Evolutionary conservation across 2,329 filamentous ascomycete species (phyloP).

Genomic region (Colletotrichum sansevieriae): DNA sequence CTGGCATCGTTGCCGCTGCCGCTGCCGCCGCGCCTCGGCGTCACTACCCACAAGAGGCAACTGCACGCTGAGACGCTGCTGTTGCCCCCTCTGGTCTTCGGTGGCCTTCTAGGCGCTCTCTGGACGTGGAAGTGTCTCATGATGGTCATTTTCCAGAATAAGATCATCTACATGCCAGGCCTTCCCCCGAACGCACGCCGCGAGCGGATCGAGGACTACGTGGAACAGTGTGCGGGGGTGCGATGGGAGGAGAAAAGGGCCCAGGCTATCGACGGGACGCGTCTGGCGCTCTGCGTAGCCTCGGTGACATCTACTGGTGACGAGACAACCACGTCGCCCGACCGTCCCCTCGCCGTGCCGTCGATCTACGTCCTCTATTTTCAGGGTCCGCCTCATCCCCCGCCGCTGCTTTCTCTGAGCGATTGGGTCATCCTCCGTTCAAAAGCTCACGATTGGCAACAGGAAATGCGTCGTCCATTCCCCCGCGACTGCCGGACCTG

Average conservation of each 20-base stretch:
- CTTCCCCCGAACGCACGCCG: slow-evolving; percentile 77
- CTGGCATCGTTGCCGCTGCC: slow-evolving; percentile 14
- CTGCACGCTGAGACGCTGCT: slow-evolving; percentile 59
- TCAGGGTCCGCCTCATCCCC: slow-evolving; percentile 58
- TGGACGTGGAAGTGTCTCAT: slow-evolving; percentile 78
- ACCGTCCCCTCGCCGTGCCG: slow-evolving; percentile 38
- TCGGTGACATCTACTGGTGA: slow-evolving; percentile 50
- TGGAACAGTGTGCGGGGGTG: slow-evolving; percentile 69
- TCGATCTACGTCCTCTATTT: slow-evolving; percentile 69
- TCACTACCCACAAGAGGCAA: slow-evolving; percentile 45
- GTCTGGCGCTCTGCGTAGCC: slow-evolving; percentile 71
- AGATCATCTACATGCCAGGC: slow-evolving; percentile 85
- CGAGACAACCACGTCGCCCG: slow-evolving; percentile 32
- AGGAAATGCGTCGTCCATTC: slow-evolving; percentile 72
- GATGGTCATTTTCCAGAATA: slow-evolving; percentile 83
- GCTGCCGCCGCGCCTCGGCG: slow-evolving; percentile 21
- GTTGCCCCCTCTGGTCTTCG: slow-evolving; percentile 76
- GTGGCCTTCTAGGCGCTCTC: slow-evolving; percentile 73
- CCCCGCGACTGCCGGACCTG: slow-evolving; percentile 68
- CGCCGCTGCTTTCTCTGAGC: slow-evolving; percentile 29
- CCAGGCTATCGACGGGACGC: slow-evolving; percentile 73
- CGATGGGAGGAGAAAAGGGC: slow-evolving; percentile 75
- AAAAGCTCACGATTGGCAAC: slow-evolving; percentile 33
- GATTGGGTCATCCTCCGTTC: slow-evolving; percentile 2
- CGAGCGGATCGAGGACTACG: slow-evolving; percentile 76